These are phyloP conservation scores for Tuber brumale DNA, from an alignment of 495 filamentous ascomycete genomes.

Conservation along the genomic window DNA sequence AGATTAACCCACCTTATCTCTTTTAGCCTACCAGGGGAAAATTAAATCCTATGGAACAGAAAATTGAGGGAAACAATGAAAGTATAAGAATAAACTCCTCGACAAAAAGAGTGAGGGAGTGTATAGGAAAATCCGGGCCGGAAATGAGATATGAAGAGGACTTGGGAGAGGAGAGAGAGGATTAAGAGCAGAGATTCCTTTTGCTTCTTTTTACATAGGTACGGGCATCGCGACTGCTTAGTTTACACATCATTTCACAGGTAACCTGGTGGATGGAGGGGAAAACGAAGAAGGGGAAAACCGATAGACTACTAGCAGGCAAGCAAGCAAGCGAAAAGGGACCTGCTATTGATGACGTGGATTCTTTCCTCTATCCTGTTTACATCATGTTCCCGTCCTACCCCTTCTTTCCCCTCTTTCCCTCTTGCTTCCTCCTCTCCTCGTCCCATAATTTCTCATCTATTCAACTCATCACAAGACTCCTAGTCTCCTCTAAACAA, in stretches of 20 bases:
- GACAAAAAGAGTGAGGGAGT: neutral
- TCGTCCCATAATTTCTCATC: neutral
- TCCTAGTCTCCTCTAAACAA: neutral
- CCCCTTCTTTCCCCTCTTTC: neutral
- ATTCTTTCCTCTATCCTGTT: neutral
- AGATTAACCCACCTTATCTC: neutral
- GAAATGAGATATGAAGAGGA: neutral
- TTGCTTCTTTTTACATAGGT: neutral
- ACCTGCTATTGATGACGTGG: conserved; percentile 5
- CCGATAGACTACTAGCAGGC: neutral
- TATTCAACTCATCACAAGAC: neutral
- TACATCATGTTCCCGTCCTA: neutral
- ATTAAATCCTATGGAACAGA: neutral
- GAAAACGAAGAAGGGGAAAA: neutral
- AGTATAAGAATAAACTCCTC: neutral
- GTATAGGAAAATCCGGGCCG: neutral
- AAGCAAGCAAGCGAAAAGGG: neutral
- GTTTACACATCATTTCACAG: neutral
- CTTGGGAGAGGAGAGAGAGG: neutral
- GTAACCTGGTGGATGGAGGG: neutral
- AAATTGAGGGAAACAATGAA: neutral
- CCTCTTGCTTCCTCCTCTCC: neutral
- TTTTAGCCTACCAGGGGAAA: neutral
- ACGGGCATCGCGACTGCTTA: neutral
- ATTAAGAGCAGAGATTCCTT: neutral